These are phyloP conservation scores for Magnusiomyces fungicola DNA, from an alignment of 1,139 yeast species.

Conservation along the genomic window DNA sequence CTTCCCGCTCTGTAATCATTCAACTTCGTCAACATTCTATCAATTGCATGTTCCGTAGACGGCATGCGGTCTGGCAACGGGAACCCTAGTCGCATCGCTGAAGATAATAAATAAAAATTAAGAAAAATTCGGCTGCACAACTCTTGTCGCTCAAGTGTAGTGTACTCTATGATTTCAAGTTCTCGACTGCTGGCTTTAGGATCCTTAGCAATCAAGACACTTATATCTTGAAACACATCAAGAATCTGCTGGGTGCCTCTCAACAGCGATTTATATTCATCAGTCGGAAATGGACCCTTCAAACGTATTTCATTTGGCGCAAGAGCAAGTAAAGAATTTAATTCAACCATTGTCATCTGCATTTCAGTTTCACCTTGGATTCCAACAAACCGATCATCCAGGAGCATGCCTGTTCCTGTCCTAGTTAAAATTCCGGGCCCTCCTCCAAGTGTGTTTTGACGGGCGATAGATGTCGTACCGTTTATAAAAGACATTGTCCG, in stretches of 20 bases:
- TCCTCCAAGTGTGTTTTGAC: constrained; percentile 3
- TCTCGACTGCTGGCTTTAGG: constrained; percentile 49
- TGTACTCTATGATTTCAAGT: constrained; percentile 46
- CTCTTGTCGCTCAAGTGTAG: constrained; percentile 56
- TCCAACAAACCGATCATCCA: constrained; percentile 19
- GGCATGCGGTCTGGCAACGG: constrained; percentile 76
- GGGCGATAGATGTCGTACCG: constrained; percentile 13
- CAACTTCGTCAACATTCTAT: constrained; percentile 57
- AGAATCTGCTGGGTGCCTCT: constrained; percentile 55
- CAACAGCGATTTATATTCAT: constrained; percentile 45
- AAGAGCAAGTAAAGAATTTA: constrained; percentile 54
- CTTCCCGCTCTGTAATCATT: constrained; percentile 25
- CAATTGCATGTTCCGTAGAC: constrained; percentile 68
- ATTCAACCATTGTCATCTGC: constrained; percentile 52
- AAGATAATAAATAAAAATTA: constrained; percentile 69
- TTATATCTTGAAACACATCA: constrained; percentile 69
- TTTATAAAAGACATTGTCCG: neutral
- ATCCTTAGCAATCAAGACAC: constrained; percentile 58
- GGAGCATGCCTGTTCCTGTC: neutral
- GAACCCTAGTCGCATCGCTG: constrained; percentile 66
- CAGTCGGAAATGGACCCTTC: constrained; percentile 63
- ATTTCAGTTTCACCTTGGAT: constrained; percentile 29
- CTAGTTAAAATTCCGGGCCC: neutral
- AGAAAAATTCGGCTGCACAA: constrained; percentile 65
- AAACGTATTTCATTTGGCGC: constrained; percentile 72